Conservation (phyloP, 192 early-diverging fungal genomes). For the Haplosporangium gracile region DNA sequence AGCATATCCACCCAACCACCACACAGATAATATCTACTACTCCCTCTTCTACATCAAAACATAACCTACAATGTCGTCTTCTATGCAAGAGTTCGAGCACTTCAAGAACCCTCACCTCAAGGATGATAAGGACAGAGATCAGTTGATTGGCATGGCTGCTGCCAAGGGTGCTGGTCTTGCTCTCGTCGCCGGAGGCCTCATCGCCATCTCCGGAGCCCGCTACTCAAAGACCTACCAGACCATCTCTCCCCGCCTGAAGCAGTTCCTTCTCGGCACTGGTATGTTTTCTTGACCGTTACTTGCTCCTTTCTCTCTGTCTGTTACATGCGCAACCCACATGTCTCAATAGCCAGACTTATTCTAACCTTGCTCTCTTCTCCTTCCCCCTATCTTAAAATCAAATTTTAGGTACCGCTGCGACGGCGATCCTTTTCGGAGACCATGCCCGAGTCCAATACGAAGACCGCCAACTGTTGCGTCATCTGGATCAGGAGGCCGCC, state of each 20-base stretch:
- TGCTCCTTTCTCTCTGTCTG: neutral
- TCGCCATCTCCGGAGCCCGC: slow-evolving; percentile 42
- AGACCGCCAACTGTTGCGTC: slow-evolving; percentile 52
- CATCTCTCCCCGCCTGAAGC: slow-evolving; percentile 39
- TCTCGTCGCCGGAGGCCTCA: slow-evolving; percentile 42
- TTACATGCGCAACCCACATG: neutral
- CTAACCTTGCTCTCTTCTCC: neutral
- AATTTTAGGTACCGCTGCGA: slow-evolving; percentile 38
- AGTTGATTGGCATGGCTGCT: slow-evolving; percentile 26
- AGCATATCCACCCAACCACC: neutral
- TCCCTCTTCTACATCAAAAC: neutral
- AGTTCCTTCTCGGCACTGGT: slow-evolving; percentile 52
- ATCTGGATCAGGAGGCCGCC: slow-evolving; percentile 48
- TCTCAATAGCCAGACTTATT: neutral
- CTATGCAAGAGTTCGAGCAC: slow-evolving; percentile 11
- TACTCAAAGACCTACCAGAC: slow-evolving; percentile 45
- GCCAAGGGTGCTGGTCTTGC: slow-evolving; percentile 55
- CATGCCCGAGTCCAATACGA: slow-evolving; percentile 55
- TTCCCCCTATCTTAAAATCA: neutral
- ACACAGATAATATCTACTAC: neutral
- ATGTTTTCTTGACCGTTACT: neutral
- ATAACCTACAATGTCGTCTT: neutral
- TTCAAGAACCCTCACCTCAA: slow-evolving; percentile 33
- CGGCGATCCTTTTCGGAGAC: slow-evolving; percentile 41
- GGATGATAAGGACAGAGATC: slow-evolving; percentile 8